A percentile compares a stretch with the other conserved stretches of the same genome.
Evolutionary conservation across 2,329 filamentous ascomycete species (phyloP).

Genomic region (Pyricularia sp.): DNA sequence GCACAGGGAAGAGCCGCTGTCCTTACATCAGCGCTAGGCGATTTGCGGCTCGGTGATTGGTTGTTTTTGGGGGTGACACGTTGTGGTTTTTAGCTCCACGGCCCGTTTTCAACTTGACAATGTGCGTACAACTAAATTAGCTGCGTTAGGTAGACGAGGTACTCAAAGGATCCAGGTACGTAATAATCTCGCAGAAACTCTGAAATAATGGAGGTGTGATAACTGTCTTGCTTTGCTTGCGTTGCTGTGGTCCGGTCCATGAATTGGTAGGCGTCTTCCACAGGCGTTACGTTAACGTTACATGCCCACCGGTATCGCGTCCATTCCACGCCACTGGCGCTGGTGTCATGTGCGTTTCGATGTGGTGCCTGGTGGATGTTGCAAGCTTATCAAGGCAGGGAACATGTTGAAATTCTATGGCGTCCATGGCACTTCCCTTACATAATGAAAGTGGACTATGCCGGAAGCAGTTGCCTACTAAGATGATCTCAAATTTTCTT

Average conservation of each 20-base stretch:
- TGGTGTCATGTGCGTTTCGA: neutral
- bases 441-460: too few relatives aligned
- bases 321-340: neutral
- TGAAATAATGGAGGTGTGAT: neutral
- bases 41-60: neutral
- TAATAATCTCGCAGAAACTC: neutral
- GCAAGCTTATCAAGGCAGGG: neutral
- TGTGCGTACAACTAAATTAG: neutral
- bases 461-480: neutral
- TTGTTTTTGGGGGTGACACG: neutral
- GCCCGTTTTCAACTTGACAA: neutral
- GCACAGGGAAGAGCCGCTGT: neutral
- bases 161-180: neutral
- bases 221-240: neutral
- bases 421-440: too few relatives aligned
- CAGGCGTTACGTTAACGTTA: neutral
- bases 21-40: neutral
- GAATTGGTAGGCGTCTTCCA: neutral
- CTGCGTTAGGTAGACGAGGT: neutral
- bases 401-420: neutral
- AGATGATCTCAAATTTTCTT: neutral
- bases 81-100: neutral
- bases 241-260: neutral
- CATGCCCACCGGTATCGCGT: neutral
- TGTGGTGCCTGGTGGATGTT: neutral